Conservation (phyloP, 2,329 filamentous ascomycete genomes). For the Zopfia rhizophila region DNA sequence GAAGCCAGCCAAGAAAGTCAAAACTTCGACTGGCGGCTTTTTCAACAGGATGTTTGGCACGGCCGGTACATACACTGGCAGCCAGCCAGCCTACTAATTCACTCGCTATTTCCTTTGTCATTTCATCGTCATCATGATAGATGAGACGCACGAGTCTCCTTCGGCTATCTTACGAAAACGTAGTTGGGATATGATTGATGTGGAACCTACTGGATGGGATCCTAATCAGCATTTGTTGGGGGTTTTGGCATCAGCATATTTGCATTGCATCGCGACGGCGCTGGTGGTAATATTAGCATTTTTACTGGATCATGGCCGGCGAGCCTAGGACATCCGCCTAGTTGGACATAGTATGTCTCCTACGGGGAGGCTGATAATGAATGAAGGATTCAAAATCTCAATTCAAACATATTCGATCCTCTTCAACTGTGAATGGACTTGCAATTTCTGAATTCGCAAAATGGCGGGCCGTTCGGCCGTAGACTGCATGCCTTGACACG, state of each 20-base stretch:
- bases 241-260: constrained; percentile 19
- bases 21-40: constrained; percentile 48
- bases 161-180: constrained; percentile 23
- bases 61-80: constrained; percentile 35
- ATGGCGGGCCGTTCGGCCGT: too few relatives aligned
- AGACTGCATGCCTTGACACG: constrained; percentile 10
- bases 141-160: constrained; percentile 16
- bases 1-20: constrained; percentile 53
- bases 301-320: constrained; percentile 24
- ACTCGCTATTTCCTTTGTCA: constrained; percentile 39
- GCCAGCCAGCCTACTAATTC: constrained; percentile 44
- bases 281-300: constrained; percentile 18
- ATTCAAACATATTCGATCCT: too few relatives aligned
- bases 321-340: constrained; percentile 17
- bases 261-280: constrained; percentile 33
- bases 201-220: constrained; percentile 36
- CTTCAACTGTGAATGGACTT: too few relatives aligned
- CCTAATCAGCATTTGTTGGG: constrained; percentile 12
- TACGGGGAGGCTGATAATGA: constrained; percentile 15
- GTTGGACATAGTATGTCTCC: constrained; percentile 13
- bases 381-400: too few relatives aligned
- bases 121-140: constrained; percentile 19
- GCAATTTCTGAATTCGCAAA: too few relatives aligned
- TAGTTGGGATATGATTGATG: constrained; percentile 26
- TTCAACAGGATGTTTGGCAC: constrained; percentile 51